Conservation (phyloP, 1,284 basidiomycete species). For the Cystobasidium sp. region DNA sequence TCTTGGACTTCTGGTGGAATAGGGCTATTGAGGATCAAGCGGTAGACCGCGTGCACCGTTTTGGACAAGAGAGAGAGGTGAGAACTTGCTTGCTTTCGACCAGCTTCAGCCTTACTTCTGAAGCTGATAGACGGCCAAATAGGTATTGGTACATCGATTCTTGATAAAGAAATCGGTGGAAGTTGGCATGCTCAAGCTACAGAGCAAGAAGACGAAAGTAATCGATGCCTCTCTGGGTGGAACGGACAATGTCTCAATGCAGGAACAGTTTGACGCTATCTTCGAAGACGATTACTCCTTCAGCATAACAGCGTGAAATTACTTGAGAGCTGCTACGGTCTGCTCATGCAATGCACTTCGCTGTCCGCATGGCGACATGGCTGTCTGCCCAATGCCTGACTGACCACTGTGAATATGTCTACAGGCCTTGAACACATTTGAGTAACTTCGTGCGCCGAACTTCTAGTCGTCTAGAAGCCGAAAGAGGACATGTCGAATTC, state of each 20-base stretch:
- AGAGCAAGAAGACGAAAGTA: constrained; percentile 51
- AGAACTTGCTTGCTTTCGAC: background rate
- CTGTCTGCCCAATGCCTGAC: background rate
- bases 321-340: background rate
- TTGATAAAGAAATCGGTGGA: constrained; percentile 51
- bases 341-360: background rate
- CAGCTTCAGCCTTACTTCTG: background rate
- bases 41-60: constrained; percentile 53
- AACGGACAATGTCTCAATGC: constrained; percentile 44
- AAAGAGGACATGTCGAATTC: constrained; percentile 43
- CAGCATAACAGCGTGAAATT: background rate
- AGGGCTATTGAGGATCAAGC: constrained; percentile 51
- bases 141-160: constrained; percentile 51
- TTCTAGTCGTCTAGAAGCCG: constrained; percentile 11
- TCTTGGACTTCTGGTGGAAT: constrained; percentile 50
- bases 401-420: background rate
- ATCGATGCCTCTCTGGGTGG: constrained; percentile 50
- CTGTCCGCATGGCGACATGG: background rate
- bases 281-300: constrained; percentile 28
- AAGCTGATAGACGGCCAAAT: background rate
- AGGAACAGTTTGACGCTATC: constrained; percentile 29
- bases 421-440: too few relatives aligned
- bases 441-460: too few relatives aligned
- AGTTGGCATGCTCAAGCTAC: constrained; percentile 51
- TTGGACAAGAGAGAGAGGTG: constrained; percentile 49